phyloP scores from a whole-genome alignment of 139 green algal genomes.

The Pseudopediastrum boryanum region DNA sequence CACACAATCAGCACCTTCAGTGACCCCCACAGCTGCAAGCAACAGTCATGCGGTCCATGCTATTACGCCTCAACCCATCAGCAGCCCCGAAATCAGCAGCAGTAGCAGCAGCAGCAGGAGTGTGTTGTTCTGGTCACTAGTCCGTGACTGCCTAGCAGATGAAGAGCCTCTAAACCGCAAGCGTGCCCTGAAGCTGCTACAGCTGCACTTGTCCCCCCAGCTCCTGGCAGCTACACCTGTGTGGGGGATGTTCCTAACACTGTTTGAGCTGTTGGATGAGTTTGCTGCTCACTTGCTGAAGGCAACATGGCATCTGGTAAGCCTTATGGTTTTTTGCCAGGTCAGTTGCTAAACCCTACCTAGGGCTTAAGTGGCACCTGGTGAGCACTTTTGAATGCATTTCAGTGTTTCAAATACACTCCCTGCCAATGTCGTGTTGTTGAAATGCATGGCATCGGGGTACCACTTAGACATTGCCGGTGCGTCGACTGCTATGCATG shows the following conservation, averaged over 20 bases:
- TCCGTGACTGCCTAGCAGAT: conserved; percentile 29
- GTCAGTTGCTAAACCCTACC: no score
- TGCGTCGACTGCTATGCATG: no score
- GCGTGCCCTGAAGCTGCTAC: conserved; percentile 29
- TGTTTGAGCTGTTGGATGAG: conserved; percentile 34
- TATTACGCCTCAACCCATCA: neutral
- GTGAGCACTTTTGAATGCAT: no score
- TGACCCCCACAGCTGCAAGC: neutral
- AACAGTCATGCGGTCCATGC: neutral
- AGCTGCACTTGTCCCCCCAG: conserved; percentile 27
- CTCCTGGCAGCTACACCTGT: conserved; percentile 4
- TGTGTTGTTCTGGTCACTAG: conserved; percentile 16
- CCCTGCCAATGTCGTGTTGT: no score
- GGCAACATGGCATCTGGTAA: conserved; percentile 29
- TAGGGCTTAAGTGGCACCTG: no score
- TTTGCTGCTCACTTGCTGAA: conserved; percentile 27
- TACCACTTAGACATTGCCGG: no score
- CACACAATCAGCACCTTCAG: neutral
- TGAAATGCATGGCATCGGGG: no score
- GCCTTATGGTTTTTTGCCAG: no score
- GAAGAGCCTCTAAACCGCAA: conserved; percentile 33
- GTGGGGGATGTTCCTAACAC: conserved; percentile 26
- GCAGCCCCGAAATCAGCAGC: conserved; percentile 7
- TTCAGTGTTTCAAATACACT: no score
- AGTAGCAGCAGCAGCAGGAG: neutral